Percentiles rank a stretch among this genome's conserved stretches.
These are phyloP conservation scores for Torulaspora indica DNA, from an alignment of 805 yeast species.

Conservation along the genomic window DNA sequence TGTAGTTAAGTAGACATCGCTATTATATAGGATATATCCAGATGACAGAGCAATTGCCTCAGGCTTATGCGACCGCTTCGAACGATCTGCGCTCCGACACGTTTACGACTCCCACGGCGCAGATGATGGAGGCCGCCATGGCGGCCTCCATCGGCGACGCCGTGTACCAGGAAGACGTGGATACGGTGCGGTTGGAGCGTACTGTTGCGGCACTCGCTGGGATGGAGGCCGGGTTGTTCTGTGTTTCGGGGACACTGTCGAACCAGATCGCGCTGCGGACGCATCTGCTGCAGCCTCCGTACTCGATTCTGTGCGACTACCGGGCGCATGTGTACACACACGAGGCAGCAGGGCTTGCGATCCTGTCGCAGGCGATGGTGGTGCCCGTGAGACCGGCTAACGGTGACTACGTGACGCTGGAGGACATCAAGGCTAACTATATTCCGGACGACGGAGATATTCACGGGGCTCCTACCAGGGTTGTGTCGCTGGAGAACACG, in stretches of 20 bases:
- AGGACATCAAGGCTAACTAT: slow-evolving; percentile 62
- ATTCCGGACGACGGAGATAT: slow-evolving; percentile 75
- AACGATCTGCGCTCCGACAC: slow-evolving; percentile 75
- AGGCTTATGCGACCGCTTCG: slow-evolving; percentile 30
- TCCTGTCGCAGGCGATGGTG: slow-evolving; percentile 88
- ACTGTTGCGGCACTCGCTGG: slow-evolving; percentile 67
- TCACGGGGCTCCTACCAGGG: slow-evolving; percentile 82
- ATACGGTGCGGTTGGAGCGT: slow-evolving; percentile 59
- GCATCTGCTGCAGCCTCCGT: slow-evolving; percentile 66
- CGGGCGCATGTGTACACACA: slow-evolving; percentile 77
- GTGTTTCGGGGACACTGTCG: slow-evolving; percentile 86
- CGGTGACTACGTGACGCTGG: slow-evolving; percentile 71
- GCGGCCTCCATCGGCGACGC: slow-evolving; percentile 72
- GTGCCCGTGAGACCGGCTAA: slow-evolving; percentile 74
- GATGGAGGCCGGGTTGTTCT: slow-evolving; percentile 73
- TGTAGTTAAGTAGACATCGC: too few species aligned
- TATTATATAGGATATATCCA: too few species aligned
- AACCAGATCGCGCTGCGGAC: slow-evolving; percentile 82
- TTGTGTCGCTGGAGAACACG: slow-evolving; percentile 84
- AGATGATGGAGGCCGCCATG: slow-evolving; percentile 60
- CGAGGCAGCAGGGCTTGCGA: slow-evolving; percentile 91
- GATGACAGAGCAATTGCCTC: slow-evolving; percentile 27
- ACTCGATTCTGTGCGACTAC: slow-evolving; percentile 78
- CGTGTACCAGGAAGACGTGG: slow-evolving; percentile 79
- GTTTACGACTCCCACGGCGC: slow-evolving; percentile 77